A percentile compares a stretch with the other conserved stretches of the same genome.
phyloP scores from a whole-genome alignment of 83 land plant species.

The Thuja plicata region DNA sequence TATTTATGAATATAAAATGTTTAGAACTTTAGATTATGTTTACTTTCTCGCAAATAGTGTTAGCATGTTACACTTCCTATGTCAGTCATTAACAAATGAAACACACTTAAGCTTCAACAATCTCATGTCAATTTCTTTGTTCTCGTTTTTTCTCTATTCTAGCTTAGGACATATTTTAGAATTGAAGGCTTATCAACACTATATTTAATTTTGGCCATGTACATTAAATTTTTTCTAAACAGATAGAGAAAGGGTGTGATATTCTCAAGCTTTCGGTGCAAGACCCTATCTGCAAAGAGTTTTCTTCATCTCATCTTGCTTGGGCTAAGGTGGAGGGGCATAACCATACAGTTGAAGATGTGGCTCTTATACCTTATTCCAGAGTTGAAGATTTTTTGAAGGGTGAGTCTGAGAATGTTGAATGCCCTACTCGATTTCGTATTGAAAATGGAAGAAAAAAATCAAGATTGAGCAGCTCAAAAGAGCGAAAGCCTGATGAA shows the following conservation, averaged over 20 bases:
- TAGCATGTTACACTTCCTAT: too few species aligned
- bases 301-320: conserved; percentile 53
- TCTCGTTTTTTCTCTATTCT: background rate
- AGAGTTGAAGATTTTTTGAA: conserved; percentile 63
- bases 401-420: conserved; percentile 61
- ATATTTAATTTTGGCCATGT: background rate
- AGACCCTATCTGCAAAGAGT: conserved; percentile 48
- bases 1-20: too few species aligned
- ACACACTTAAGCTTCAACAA: background rate
- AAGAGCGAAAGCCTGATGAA: conserved; percentile 59
- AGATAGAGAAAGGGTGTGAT: conserved; percentile 38
- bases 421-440: conserved; percentile 67
- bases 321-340: conserved; percentile 56
- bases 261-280: conserved; percentile 55
- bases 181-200: background rate
- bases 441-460: conserved; percentile 68
- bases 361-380: conserved; percentile 63
- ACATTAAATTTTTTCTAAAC: background rate
- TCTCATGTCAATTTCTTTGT: background rate
- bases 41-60: too few species aligned
- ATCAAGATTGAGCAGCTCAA: conserved; percentile 51
- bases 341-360: conserved; percentile 50
- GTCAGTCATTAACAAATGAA: background rate
- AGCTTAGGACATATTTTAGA: background rate
- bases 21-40: too few species aligned